Conservation (phyloP, 495 filamentous ascomycete genomes). For the Tetracladium marchalianum region DNA sequence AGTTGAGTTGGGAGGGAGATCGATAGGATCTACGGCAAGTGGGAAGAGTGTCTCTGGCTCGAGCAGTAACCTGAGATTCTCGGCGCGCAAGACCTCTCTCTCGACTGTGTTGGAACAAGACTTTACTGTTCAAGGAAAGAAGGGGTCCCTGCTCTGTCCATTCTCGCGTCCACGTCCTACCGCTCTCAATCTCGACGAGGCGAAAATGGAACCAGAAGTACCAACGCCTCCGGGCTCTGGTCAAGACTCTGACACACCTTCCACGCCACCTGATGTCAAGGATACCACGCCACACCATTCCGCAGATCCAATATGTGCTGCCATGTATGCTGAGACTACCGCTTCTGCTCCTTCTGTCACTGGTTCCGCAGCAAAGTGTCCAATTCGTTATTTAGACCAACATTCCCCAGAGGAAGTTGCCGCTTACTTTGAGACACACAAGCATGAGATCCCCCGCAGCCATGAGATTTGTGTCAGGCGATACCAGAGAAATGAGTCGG, state of each 20-base stretch:
- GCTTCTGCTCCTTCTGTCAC: conserved; percentile 41
- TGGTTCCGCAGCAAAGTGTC: conserved; percentile 56
- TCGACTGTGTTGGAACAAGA: conserved; percentile 52
- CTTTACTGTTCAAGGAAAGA: conserved; percentile 53
- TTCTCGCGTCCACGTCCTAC: conserved; percentile 25
- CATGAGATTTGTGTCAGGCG: conserved; percentile 84
- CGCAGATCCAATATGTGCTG: conserved; percentile 51
- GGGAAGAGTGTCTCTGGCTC: conserved; percentile 24
- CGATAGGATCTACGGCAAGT: conserved; percentile 15
- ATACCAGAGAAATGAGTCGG: conserved; percentile 72
- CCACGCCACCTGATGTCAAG: conserved; percentile 19
- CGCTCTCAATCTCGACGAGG: not conserved
- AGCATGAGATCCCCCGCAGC: conserved; percentile 82
- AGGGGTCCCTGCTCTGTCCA: conserved; percentile 50
- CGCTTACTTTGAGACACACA: conserved; percentile 80
- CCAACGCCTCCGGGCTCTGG: conserved; percentile 3
- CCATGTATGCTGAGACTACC: conserved; percentile 40
- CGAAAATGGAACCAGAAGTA: conserved; percentile 6
- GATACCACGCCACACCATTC: conserved; percentile 31
- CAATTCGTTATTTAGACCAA: conserved; percentile 80
- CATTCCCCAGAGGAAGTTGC: conserved; percentile 88
- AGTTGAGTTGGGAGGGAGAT: conserved; percentile 22
- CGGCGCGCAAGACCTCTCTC: conserved; percentile 33
- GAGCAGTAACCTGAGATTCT: conserved; percentile 18
- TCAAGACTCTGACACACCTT: conserved; percentile 8